Evolutionary conservation across 2,329 filamentous ascomycete species (phyloP).

Genomic region (Epichloe sp.): DNA sequence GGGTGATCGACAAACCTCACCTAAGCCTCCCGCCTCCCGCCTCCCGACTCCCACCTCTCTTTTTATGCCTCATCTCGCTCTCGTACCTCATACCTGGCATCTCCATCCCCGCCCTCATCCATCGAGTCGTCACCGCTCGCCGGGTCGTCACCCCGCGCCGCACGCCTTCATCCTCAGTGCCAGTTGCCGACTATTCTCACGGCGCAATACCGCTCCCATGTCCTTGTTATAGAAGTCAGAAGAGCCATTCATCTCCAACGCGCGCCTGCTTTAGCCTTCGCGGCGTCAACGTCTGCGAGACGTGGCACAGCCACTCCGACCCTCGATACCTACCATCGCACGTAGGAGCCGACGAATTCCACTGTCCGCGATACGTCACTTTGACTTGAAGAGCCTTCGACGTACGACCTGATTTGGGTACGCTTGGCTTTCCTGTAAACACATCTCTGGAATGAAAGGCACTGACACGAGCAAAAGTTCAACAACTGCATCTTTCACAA

Average conservation of each 20-base stretch:
- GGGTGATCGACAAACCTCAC: no score
- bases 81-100: no score
- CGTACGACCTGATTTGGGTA: background rate
- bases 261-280: slow-evolving; percentile 7
- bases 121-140: background rate
- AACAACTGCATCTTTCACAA: background rate
- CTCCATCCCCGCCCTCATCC: background rate
- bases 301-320: background rate
- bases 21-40: no score
- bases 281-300: background rate
- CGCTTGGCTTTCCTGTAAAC: background rate
- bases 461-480: background rate
- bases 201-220: slow-evolving; percentile 15
- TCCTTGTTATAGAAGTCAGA: slow-evolving; percentile 26
- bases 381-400: background rate
- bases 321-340: background rate
- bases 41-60: no score
- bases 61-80: no score
- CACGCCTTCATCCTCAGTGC: background rate
- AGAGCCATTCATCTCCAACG: slow-evolving; percentile 11
- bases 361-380: background rate
- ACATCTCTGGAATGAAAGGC: background rate
- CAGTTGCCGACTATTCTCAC: background rate
- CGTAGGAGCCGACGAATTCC: background rate
- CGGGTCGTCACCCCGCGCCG: background rate